phyloP scores from a whole-genome alignment of 2,329 filamentous ascomycete species.

The Curvularia sp. region DNA sequence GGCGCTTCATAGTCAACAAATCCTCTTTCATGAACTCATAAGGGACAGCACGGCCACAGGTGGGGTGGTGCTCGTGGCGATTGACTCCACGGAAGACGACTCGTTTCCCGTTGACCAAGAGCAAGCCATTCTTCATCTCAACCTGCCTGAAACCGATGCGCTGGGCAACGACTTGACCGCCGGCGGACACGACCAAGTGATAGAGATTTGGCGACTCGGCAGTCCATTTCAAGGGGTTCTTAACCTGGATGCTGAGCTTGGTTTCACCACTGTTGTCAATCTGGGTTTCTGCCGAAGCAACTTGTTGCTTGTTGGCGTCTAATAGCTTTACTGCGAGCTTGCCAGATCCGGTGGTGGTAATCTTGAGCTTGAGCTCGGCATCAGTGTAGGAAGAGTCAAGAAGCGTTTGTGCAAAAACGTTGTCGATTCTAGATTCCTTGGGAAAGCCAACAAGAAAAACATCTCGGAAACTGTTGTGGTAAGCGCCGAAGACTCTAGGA shows the following conservation, averaged over 20 bases:
- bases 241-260: conserved; percentile 53
- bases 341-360: conserved; percentile 52
- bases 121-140: conserved; percentile 66
- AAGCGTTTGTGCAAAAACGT: conserved; percentile 63
- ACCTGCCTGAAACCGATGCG: conserved; percentile 69
- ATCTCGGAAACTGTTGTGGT: conserved; percentile 67
- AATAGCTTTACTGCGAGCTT: conserved; percentile 55
- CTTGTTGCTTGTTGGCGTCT: conserved; percentile 49
- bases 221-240: conserved; percentile 69
- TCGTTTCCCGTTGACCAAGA: conserved; percentile 68
- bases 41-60: conserved; percentile 68
- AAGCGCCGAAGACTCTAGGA: not conserved
- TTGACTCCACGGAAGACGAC: conserved; percentile 71
- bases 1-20: conserved; percentile 70
- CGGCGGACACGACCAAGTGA: conserved; percentile 55
- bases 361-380: conserved; percentile 58
- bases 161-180: conserved; percentile 57
- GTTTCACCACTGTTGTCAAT: conserved; percentile 24
- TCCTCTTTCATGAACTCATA: conserved; percentile 67
- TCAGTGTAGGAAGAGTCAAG: conserved; percentile 61
- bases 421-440: conserved; percentile 59
- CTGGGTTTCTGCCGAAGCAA: conserved; percentile 22
- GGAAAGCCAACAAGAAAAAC: conserved; percentile 68
- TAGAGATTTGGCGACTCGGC: conserved; percentile 72
- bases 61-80: conserved; percentile 73